These are phyloP conservation scores for Diplosphaera chodatii DNA, from an alignment of 139 green algal species.

Conservation along the genomic window DNA sequence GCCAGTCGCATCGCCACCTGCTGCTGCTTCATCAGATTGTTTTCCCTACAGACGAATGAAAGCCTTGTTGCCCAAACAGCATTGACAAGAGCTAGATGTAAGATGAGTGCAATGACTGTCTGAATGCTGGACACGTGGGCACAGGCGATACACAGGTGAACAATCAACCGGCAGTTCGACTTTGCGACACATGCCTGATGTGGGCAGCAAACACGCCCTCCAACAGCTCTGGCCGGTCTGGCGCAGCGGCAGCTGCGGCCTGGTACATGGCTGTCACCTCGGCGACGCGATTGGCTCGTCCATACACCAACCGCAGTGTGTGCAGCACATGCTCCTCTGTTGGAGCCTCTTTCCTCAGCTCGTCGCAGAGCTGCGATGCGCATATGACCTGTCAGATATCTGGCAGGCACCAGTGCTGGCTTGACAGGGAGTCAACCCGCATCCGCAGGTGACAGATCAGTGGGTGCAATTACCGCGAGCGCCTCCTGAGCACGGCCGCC, in stretches of 20 bases:
- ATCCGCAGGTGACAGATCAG: no score
- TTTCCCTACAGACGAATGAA: slow-evolving; percentile 56
- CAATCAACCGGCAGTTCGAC: neutral
- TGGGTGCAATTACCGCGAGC: slow-evolving; percentile 43
- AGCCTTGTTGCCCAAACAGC: no score
- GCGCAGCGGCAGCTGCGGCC: slow-evolving; percentile 31
- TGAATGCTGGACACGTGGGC: no score
- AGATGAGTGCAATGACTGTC: no score
- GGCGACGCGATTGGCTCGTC: slow-evolving; percentile 21
- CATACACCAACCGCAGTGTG: slow-evolving; percentile 47
- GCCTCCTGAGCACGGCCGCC: slow-evolving; percentile 34
- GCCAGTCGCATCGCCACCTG: slow-evolving; percentile 61
- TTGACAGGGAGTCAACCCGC: no score
- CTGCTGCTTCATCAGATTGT: slow-evolving; percentile 63
- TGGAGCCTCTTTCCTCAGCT: slow-evolving; percentile 34
- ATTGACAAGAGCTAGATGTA: no score
- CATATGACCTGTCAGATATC: no score
- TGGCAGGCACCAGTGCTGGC: no score
- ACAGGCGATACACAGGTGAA: no score
- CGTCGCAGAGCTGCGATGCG: slow-evolving; percentile 34
- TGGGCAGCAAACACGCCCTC: slow-evolving; percentile 48
- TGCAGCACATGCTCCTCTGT: slow-evolving; percentile 49
- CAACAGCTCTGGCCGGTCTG: slow-evolving; percentile 35
- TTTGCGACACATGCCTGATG: slow-evolving; percentile 30
- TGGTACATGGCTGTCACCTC: slow-evolving; percentile 50